phyloP scores from a whole-genome alignment of 192 early-diverging fungal genomes.

The Rhizoclosmatium globosum region DNA sequence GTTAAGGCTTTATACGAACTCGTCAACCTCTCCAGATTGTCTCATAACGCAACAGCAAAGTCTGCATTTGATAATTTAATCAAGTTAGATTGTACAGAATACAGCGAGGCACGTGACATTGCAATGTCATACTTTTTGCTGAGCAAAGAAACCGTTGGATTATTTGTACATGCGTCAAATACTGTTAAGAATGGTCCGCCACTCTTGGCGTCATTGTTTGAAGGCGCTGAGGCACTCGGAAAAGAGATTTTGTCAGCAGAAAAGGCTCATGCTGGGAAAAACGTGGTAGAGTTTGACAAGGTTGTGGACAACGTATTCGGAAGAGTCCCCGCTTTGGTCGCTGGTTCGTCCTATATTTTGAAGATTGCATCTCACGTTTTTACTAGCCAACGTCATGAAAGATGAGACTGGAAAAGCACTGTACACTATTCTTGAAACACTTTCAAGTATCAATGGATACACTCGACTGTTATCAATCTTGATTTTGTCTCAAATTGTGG shows the following conservation, averaged over 20 bases:
- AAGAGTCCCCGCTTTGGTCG: constrained; percentile 3
- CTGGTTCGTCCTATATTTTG: not conserved
- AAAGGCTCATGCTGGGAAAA: constrained; percentile 1
- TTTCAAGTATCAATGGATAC: not conserved
- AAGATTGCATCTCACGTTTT: not conserved
- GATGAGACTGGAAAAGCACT: not conserved
- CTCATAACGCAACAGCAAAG: not conserved
- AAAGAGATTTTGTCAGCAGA: constrained; percentile 19
- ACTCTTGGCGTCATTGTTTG: not conserved
- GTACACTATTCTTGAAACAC: not conserved
- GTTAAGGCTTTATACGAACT: constrained; percentile 9
- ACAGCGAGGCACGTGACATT: not conserved
- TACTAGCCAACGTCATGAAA: constrained; percentile 16
- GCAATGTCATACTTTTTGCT: constrained; percentile 13
- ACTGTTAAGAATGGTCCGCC: not conserved
- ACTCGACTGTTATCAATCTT: not conserved
- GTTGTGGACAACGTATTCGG: not conserved
- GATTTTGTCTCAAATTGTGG: constrained; percentile 1
- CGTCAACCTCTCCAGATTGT: not conserved
- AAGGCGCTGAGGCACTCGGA: constrained; percentile 14
- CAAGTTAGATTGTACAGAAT: constrained; percentile 1
- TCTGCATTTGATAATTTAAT: constrained; percentile 7
- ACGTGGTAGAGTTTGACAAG: not conserved
- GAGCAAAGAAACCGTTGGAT: not conserved
- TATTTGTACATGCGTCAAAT: constrained; percentile 10